These are phyloP conservation scores for Flaveria ramosissima DNA, from an alignment of 129 eudicot species.

Conservation along the genomic window DNA sequence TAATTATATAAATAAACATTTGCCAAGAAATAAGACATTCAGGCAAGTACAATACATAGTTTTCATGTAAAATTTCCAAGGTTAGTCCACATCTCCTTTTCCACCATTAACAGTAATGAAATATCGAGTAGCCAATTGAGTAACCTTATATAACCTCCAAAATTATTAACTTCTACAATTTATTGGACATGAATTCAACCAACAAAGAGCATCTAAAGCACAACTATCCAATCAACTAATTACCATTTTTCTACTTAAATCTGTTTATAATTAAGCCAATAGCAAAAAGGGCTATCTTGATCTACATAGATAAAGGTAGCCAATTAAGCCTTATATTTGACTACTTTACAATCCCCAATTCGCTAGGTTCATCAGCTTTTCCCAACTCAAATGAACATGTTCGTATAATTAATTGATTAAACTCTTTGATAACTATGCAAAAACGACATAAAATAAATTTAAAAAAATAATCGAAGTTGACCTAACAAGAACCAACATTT, in stretches of 20 bases:
- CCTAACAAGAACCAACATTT: slow-evolving; percentile 15
- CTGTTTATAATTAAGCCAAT: not conserved
- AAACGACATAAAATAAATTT: not conserved
- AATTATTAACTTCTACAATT: not conserved
- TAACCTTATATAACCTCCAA: not conserved
- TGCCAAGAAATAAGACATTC: not conserved
- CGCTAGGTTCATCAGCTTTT: not conserved
- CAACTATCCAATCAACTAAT: not conserved
- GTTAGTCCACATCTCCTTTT: not conserved
- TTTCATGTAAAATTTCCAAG: not conserved
- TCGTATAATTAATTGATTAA: not conserved
- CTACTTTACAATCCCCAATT: not conserved
- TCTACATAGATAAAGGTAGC: not conserved
- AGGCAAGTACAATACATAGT: not conserved
- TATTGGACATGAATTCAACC: not conserved
- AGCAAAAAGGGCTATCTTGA: not conserved
- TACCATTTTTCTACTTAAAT: not conserved
- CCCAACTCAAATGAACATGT: not conserved
- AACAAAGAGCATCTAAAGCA: not conserved
- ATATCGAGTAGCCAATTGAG: not conserved
- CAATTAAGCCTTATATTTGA: not conserved
- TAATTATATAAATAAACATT: not conserved
- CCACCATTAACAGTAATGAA: not conserved
- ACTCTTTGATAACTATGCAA: not conserved
- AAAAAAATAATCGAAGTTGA: not conserved